Evolutionary conservation across 495 filamentous ascomycete genomes (phyloP).

Genomic region (Cairneyella variabilis): DNA sequence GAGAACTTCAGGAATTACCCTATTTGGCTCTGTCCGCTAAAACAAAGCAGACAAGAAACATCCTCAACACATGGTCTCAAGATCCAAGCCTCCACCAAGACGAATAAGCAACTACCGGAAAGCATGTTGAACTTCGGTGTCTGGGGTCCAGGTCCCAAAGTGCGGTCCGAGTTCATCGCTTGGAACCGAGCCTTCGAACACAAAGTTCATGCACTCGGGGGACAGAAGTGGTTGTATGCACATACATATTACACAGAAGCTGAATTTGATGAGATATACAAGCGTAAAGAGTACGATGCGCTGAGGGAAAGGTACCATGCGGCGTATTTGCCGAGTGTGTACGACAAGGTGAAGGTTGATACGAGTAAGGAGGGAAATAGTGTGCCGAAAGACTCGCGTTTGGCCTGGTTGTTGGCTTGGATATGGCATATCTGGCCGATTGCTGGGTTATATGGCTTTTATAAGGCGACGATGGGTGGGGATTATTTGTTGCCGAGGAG

Average conservation of each 20-base stretch:
- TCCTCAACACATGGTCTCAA: conserved; percentile 41
- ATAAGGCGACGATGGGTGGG: conserved; percentile 25
- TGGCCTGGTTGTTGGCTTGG: conserved; percentile 9
- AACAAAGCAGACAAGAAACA: conserved; percentile 33
- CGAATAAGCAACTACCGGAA: conserved; percentile 16
- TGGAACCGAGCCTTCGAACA: conserved; percentile 63
- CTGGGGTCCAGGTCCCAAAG: conserved; percentile 46
- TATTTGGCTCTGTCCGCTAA: conserved; percentile 56
- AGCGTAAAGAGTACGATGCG: conserved; percentile 42
- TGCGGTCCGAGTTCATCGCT: conserved; percentile 39
- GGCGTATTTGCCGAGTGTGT: conserved; percentile 46
- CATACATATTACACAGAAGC: conserved; percentile 52
- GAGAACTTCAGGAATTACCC: conserved; percentile 46
- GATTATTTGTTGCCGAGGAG: conserved; percentile 15
- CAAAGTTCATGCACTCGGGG: conserved; percentile 59
- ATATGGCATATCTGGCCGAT: conserved; percentile 32
- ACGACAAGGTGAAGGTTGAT: conserved; percentile 53
- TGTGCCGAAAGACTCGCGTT: conserved; percentile 6
- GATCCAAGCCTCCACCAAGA: too few relatives aligned
- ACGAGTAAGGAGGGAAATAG: conserved; percentile 5
- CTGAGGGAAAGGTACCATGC: conserved; percentile 51
- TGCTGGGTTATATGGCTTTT: conserved; percentile 30
- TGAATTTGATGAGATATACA: conserved; percentile 52
- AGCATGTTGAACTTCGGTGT: conserved; percentile 53
- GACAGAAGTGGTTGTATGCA: conserved; percentile 59